phyloP scores from a whole-genome alignment of 106 monocot species.

The Acorus gramineus region DNA sequence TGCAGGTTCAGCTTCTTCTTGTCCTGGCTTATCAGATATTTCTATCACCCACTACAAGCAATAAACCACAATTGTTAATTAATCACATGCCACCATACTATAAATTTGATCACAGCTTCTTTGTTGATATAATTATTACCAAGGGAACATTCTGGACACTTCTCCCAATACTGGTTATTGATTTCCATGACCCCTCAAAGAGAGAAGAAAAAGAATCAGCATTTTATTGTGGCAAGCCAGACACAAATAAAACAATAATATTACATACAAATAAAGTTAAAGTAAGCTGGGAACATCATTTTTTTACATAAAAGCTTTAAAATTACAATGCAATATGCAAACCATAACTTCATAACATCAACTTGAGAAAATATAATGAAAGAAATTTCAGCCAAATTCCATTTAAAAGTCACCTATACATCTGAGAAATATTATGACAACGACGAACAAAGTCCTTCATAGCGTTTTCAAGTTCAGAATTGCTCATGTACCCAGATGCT shows the following conservation, averaged over 20 bases:
- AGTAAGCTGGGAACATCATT: not conserved
- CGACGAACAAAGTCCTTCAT: constrained; percentile 51
- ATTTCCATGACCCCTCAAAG: constrained; percentile 27
- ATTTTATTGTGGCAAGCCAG: not conserved
- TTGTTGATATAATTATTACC: constrained; percentile 24
- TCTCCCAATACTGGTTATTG: constrained; percentile 47
- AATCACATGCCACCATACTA: not conserved
- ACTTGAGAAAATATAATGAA: not conserved
- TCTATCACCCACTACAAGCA: constrained; percentile 61
- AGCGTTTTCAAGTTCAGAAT: constrained; percentile 58
- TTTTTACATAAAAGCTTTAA: not conserved
- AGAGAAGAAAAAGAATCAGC: constrained; percentile 25
- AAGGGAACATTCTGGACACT: constrained; percentile 52
- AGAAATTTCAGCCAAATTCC: not conserved
- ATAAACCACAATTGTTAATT: not conserved
- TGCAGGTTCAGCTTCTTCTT: constrained; percentile 69
- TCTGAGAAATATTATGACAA: constrained; percentile 64
- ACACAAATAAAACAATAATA: not conserved
- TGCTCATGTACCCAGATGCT: constrained; percentile 70
- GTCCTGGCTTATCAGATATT: constrained; percentile 68
- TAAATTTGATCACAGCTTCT: not conserved
- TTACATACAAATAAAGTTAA: constrained; percentile 1
- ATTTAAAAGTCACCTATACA: constrained; percentile 51
- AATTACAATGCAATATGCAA: not conserved
- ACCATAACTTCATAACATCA: not conserved